Conservation (phyloP, 257 asterid species). For the Solanum ossicruentum region DNA sequence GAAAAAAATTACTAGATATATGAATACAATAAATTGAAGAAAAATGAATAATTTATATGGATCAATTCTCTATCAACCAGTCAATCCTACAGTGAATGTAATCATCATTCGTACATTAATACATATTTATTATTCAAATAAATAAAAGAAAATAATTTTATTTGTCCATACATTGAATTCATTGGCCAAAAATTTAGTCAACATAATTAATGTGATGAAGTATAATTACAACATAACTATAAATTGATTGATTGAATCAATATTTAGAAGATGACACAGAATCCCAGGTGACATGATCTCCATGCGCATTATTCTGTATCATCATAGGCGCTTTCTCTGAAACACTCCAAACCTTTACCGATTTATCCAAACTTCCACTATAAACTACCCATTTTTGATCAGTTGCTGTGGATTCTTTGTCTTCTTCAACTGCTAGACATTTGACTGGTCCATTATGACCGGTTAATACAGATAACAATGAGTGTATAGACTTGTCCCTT, state of each 20-base stretch:
- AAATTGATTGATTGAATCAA: neutral
- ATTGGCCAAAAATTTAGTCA: neutral
- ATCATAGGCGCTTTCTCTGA: constrained; percentile 28
- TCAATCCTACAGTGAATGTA: neutral
- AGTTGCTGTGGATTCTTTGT: constrained; percentile 7
- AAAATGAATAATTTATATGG: neutral
- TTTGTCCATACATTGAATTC: neutral
- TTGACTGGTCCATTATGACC: constrained; percentile 59
- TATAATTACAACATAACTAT: neutral
- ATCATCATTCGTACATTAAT: too few relatives aligned
- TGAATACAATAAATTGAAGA: neutral
- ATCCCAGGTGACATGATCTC: constrained; percentile 8
- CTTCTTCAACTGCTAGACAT: constrained; percentile 54
- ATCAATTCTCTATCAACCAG: neutral
- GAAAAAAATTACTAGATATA: neutral
- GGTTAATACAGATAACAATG: constrained; percentile 25
- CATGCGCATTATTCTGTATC: constrained; percentile 3
- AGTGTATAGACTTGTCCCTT: constrained; percentile 33
- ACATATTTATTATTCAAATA: neutral
- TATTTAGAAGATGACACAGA: constrained; percentile 17
- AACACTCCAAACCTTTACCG: constrained; percentile 56
- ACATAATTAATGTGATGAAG: neutral
- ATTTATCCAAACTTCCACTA: constrained; percentile 55
- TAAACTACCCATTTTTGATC: constrained; percentile 36
- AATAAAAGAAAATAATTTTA: neutral